These are phyloP conservation scores for Lignosus rhinocerotis DNA, from an alignment of 1,284 basidiomycete species.

Conservation along the genomic window DNA sequence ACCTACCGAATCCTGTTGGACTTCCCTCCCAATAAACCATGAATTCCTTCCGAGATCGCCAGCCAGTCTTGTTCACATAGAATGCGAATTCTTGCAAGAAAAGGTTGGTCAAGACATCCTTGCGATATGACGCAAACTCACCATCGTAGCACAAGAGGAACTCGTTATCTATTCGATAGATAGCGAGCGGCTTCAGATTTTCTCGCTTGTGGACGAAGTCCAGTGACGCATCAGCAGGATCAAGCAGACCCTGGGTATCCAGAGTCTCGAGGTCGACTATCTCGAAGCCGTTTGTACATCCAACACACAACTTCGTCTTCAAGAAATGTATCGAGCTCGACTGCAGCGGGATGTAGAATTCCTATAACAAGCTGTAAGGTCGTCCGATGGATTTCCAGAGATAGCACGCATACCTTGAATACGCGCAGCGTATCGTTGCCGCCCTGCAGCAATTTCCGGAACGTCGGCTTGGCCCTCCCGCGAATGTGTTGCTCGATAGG, in stretches of 20 bases:
- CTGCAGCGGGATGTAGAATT: constrained; percentile 99
- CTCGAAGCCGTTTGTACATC: constrained; percentile 98
- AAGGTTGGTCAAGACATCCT: constrained; percentile 1
- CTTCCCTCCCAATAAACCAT: constrained; percentile 97
- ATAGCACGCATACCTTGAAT: constrained; percentile 72
- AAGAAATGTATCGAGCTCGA: constrained; percentile 97
- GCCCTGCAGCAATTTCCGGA: constrained; percentile 91
- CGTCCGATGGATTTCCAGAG: background rate
- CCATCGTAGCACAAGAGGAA: constrained; percentile 98
- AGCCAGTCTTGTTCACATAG: constrained; percentile 97
- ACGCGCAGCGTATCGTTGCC: constrained; percentile 93
- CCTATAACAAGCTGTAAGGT: constrained; percentile 45
- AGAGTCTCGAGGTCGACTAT: constrained; percentile 98
- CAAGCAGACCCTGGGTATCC: constrained; percentile 95
- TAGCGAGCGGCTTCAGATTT: constrained; percentile 87
- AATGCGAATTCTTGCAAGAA: constrained; percentile 86
- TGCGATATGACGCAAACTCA: constrained; percentile 38
- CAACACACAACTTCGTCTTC: constrained; percentile 97
- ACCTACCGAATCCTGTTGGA: constrained; percentile 90
- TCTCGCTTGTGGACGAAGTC: constrained; percentile 94
- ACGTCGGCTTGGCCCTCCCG: constrained; percentile 87
- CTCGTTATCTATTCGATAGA: constrained; percentile 96
- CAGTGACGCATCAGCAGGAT: constrained; percentile 88
- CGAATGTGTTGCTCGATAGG: constrained; percentile 91
- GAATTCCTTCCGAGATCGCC: constrained; percentile 88